Conservation (phyloP, 768 basidiomycete genomes). For the Fistulinella prunicolor region DNA sequence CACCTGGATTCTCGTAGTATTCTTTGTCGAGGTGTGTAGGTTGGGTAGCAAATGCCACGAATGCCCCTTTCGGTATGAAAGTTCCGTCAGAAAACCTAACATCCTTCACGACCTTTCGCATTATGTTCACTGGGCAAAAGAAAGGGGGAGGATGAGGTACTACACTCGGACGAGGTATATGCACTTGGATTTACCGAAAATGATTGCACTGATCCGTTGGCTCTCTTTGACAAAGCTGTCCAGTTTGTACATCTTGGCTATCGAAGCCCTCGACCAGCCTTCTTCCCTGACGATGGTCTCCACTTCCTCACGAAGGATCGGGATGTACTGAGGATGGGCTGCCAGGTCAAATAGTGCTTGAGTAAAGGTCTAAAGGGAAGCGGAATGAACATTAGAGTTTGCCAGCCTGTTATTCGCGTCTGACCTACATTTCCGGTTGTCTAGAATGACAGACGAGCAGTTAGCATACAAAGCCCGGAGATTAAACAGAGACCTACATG, state of each 20-base stretch:
- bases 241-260: slow-evolving; percentile 18
- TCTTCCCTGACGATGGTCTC: slow-evolving; percentile 9
- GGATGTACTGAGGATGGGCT: slow-evolving; percentile 13
- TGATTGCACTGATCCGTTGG: slow-evolving; percentile 31
- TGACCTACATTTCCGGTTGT: slow-evolving; percentile 11
- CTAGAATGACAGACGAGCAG: not conserved
- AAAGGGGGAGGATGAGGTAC: not conserved
- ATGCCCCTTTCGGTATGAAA: slow-evolving; percentile 32
- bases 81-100: slow-evolving; percentile 37
- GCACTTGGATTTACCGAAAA: slow-evolving; percentile 15
- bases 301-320: slow-evolving; percentile 16
- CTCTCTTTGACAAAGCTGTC: slow-evolving; percentile 19
- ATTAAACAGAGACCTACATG: slow-evolving; percentile 5
- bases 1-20: slow-evolving; percentile 32
- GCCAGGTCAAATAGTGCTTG: slow-evolving; percentile 10
- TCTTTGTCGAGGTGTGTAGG: slow-evolving; percentile 21
- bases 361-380: slow-evolving; percentile 13
- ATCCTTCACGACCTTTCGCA: slow-evolving; percentile 11
- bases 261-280: slow-evolving; percentile 17
- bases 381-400: not conserved
- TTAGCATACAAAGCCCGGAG: too few species aligned
- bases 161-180: not conserved
- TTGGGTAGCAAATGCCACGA: slow-evolving; percentile 22
- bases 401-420: too few species aligned
- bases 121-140: slow-evolving; percentile 4